Percentiles rank a stretch among this genome's conserved stretches.
phyloP scores from a whole-genome alignment of 345 rosid species.

The Eucalyptus caleyi region DNA sequence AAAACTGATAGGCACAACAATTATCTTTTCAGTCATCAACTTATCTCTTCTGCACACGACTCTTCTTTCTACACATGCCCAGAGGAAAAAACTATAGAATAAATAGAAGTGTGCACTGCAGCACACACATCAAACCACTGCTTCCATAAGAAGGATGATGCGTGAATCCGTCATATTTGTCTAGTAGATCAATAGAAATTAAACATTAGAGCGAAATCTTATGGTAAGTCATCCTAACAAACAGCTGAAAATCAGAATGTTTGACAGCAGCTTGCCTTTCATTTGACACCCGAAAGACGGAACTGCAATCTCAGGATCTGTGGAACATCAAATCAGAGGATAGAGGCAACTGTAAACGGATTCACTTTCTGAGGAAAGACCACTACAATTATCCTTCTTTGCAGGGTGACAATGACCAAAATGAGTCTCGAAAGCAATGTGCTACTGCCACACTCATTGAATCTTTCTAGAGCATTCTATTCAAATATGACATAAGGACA shows the following conservation, averaged over 20 bases:
- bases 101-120: not conserved
- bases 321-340: not conserved
- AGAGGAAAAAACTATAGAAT: not conserved
- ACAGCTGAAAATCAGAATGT: not conserved
- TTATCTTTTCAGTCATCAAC: not conserved
- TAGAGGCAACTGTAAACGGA: not conserved
- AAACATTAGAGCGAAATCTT: not conserved
- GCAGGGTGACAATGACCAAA: not conserved
- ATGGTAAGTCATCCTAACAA: not conserved
- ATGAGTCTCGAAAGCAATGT: not conserved
- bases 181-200: not conserved
- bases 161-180: not conserved
- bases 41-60: not conserved
- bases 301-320: not conserved
- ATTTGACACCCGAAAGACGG: conserved; percentile 29
- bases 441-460: not conserved
- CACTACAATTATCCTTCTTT: not conserved
- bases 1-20: not conserved
- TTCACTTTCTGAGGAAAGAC: not conserved
- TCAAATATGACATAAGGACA: not conserved
- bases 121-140: not conserved
- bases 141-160: not conserved
- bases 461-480: not conserved
- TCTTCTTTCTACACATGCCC: not conserved
- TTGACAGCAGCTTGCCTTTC: conserved; percentile 13